Evolutionary conservation across 805 yeast genomes (phyloP).

Genomic region (Kurtzmaniella cleridarum): DNA sequence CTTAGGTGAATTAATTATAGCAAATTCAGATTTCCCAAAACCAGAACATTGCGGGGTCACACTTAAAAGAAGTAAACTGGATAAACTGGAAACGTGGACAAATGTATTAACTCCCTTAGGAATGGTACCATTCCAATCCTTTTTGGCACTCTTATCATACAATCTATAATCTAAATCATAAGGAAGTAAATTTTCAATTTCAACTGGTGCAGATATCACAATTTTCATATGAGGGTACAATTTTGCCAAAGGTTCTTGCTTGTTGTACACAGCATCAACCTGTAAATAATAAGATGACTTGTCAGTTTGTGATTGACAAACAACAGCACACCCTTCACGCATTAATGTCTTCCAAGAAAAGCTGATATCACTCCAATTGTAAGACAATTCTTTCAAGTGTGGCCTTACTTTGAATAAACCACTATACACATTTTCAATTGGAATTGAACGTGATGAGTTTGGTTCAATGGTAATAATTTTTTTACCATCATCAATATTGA

Average conservation of each 20-base stretch:
- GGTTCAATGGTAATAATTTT: constrained; percentile 41
- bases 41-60: constrained; percentile 61
- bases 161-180: constrained; percentile 70
- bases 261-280: constrained; percentile 59
- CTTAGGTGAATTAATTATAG: constrained; percentile 60
- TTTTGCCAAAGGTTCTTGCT: constrained; percentile 62
- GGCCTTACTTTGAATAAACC: constrained; percentile 62
- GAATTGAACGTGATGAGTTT: constrained; percentile 58
- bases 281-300: constrained; percentile 60
- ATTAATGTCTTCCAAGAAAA: constrained; percentile 63
- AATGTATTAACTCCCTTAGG: constrained; percentile 62
- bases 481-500: constrained; percentile 27
- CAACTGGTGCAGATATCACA: constrained; percentile 77
- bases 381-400: constrained; percentile 40
- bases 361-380: constrained; percentile 61
- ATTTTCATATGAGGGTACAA: constrained; percentile 83
- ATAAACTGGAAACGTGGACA: constrained; percentile 74
- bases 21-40: constrained; percentile 62
- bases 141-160: constrained; percentile 65
- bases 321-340: constrained; percentile 46
- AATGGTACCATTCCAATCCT: constrained; percentile 61
- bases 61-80: constrained; percentile 65
- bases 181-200: constrained; percentile 80
- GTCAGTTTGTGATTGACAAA: constrained; percentile 49
- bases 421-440: constrained; percentile 62